phyloP scores from a whole-genome alignment of 1,284 basidiomycete genomes.

The Ustilago sp. region DNA sequence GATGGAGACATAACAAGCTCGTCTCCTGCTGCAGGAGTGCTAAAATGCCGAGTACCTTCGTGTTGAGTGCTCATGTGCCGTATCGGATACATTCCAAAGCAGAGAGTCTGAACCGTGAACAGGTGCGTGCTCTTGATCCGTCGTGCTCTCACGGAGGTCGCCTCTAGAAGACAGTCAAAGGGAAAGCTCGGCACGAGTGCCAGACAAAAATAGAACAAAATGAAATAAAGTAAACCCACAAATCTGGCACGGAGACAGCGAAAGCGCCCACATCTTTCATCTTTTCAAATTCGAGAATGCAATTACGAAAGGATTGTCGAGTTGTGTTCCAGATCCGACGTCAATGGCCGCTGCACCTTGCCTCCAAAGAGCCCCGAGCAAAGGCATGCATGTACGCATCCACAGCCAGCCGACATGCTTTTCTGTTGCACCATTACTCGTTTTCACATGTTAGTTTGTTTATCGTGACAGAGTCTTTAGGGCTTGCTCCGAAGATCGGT shows the following conservation, averaged over 20 bases:
- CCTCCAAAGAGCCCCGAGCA: constrained; percentile 8
- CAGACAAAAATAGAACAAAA: neutral
- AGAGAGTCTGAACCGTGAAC: too few species aligned
- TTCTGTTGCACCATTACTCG: neutral
- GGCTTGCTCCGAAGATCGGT: too few species aligned
- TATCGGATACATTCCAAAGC: too few species aligned
- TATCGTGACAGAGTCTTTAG: neutral
- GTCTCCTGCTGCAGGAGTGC: too few species aligned
- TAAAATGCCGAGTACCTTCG: too few species aligned
- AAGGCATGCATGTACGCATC: constrained; percentile 10
- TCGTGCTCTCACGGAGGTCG: neutral
- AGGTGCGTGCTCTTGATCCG: neutral
- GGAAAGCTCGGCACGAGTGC: neutral
- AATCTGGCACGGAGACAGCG: neutral
- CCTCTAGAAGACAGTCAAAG: neutral
- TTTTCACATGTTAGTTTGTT: neutral
- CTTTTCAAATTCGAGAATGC: neutral
- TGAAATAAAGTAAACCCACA: neutral
- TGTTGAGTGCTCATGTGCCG: too few species aligned
- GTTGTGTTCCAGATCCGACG: constrained; percentile 7
- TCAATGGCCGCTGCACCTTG: constrained; percentile 17
- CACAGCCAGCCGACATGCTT: constrained; percentile 2
- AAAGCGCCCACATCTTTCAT: neutral
- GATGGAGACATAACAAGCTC: too few species aligned
- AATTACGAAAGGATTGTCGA: neutral